Conservation (phyloP, 1,139 yeast species). For the Debaryomyces nepalensis region DNA sequence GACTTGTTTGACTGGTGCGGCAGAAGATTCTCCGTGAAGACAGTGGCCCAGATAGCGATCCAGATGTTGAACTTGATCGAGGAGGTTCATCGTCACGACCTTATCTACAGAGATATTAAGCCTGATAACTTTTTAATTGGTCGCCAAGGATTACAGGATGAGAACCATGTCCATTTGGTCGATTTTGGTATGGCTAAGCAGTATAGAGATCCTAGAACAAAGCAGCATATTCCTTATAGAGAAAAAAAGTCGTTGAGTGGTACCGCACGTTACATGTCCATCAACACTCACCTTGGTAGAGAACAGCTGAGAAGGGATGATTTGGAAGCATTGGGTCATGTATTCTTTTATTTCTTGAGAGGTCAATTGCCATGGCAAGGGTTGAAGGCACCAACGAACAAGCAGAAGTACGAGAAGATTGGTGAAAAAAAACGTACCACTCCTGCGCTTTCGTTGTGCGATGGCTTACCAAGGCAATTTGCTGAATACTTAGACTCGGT, state of each 20-base stretch:
- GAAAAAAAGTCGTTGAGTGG: slow-evolving; percentile 94
- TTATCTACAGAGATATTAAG: slow-evolving; percentile 92
- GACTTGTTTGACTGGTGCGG: slow-evolving; percentile 99
- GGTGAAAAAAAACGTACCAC: slow-evolving; percentile 94
- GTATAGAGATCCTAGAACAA: slow-evolving; percentile 92
- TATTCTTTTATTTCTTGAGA: slow-evolving; percentile 87
- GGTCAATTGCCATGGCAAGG: slow-evolving; percentile 99
- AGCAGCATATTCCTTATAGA: slow-evolving; percentile 94
- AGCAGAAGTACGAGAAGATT: slow-evolving; percentile 93
- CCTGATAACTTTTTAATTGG: slow-evolving; percentile 95
- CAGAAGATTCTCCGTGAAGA: slow-evolving; percentile 81
- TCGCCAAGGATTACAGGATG: slow-evolving; percentile 57
- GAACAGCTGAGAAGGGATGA: slow-evolving; percentile 97
- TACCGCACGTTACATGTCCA: slow-evolving; percentile 97
- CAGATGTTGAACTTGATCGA: slow-evolving; percentile 91
- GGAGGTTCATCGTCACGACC: slow-evolving; percentile 85
- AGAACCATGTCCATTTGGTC: slow-evolving; percentile 64
- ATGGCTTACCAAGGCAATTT: slow-evolving; percentile 83
- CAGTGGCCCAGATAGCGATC: slow-evolving; percentile 87
- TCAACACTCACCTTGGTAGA: slow-evolving; percentile 95
- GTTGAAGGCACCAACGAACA: slow-evolving; percentile 95
- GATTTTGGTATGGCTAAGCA: slow-evolving; percentile 99
- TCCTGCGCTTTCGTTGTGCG: slow-evolving; percentile 75
- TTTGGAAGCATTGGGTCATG: slow-evolving; percentile 94
- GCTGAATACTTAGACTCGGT: slow-evolving; percentile 86